Conservation (phyloP, 2,329 filamentous ascomycete genomes). For the Leptodontidium sp. region DNA sequence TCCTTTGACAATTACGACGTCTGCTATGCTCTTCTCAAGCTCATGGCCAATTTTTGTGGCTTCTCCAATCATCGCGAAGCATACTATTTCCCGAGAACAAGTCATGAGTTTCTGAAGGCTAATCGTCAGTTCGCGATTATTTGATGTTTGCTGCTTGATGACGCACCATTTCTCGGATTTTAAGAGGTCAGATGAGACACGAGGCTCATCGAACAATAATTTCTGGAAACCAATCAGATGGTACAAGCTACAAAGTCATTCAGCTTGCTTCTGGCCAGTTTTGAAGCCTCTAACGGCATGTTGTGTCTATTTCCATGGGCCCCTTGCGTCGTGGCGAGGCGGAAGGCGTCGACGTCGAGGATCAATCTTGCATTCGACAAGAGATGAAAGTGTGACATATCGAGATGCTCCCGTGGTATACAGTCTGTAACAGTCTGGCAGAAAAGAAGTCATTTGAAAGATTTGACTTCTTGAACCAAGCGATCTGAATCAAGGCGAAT, state of each 20-base stretch:
- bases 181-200: constrained; percentile 30
- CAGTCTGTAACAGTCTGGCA: constrained; percentile 28
- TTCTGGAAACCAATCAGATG: constrained; percentile 26
- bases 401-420: constrained; percentile 23
- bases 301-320: constrained; percentile 30
- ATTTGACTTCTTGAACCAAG: constrained; percentile 22
- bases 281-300: constrained; percentile 33
- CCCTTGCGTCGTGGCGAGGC: constrained; percentile 40
- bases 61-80: neutral
- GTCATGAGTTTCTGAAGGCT: neutral
- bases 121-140: too few species aligned
- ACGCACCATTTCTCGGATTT: constrained; percentile 7
- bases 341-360: constrained; percentile 34
- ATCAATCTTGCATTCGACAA: constrained; percentile 28
- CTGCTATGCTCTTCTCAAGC: neutral
- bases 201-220: constrained; percentile 26
- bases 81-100: neutral
- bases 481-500: constrained; percentile 31
- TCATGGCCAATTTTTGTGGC: neutral
- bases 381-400: constrained; percentile 37
- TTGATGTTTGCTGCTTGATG: constrained; percentile 21
- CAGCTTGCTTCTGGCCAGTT: neutral
- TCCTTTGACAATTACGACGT: too few species aligned
- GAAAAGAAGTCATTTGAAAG: constrained; percentile 21
- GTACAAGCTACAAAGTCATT: constrained; percentile 18